A percentile compares a stretch with the other conserved stretches of the same genome.
Conservation (phyloP, 371 early-diverging fungal genomes). For the Mucor indicus region DNA sequence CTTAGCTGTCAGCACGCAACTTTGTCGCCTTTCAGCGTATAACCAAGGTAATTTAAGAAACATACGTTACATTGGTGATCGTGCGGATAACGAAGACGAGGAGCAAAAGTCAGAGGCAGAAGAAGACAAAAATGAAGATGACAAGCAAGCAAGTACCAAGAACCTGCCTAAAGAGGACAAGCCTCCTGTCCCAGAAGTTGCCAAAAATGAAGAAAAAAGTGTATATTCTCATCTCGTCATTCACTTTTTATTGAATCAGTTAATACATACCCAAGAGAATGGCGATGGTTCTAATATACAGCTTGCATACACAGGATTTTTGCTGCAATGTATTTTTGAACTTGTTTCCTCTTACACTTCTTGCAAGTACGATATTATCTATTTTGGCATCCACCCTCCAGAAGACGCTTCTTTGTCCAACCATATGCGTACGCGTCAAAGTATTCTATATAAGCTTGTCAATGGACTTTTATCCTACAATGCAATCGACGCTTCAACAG, state of each 20-base stretch:
- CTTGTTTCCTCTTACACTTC: conserved; percentile 79
- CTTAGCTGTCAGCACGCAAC: conserved; percentile 5
- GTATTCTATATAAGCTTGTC: conserved; percentile 36
- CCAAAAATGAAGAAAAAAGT: neutral
- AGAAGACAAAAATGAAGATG: neutral
- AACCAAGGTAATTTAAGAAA: neutral
- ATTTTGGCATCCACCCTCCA: conserved; percentile 40
- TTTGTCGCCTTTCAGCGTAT: conserved; percentile 2
- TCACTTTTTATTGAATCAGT: conserved; percentile 12
- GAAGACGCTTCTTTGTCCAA: neutral
- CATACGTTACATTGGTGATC: conserved; percentile 4
- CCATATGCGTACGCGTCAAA: conserved; percentile 6
- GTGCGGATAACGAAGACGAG: too few species aligned
- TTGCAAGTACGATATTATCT: conserved; percentile 70
- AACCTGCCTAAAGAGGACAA: neutral
- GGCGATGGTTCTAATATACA: neutral
- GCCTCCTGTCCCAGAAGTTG: neutral
- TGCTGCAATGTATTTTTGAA: conserved; percentile 85
- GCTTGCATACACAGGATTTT: conserved; percentile 69
- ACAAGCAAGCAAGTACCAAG: neutral
- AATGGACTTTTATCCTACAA: conserved; percentile 62
- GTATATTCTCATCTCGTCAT: conserved; percentile 7
- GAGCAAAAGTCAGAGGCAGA: too few species aligned
- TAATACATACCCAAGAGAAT: neutral
- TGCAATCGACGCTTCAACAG: conserved; percentile 44